Base-by-base conservation (phyloP, 352 stramenopile genomes). In the Phytophthora boehmeriae region DNA sequence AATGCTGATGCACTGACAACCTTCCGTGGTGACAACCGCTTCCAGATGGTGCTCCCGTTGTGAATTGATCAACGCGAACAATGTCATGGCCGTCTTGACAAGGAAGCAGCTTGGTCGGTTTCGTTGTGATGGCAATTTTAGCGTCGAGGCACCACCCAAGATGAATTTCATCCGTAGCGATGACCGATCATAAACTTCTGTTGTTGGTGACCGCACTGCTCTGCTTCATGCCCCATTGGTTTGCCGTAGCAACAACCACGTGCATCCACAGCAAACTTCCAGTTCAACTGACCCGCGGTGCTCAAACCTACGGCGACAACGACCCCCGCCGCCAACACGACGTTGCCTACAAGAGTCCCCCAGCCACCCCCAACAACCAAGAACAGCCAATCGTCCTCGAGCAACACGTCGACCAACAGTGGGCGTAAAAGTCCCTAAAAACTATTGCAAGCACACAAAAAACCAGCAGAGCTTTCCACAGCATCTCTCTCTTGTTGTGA, bases 201-300 rank as follows among this genome's bases (percentile, higher is more conserved):
- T 17, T 50, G 17, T 17, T 4, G 45, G 16, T 42, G 23, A 16
- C 17, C 13, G 19, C 9, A 10, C n/a, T 51, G 44, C 14, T 20
- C 22, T 51, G 25, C 30, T 19, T 64, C 9, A 5, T n/a, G 23
- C 45, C 55, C 10, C 34, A 10, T 43, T 55, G 25, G 35, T 10
- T 36, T 25, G 13, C n/a, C 1, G 17, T 32, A 5, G 32, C n/a
- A 1, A 43, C 25, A 17, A 44, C 23, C 25, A 59, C 65, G 4
- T 66, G 59, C 35, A 36, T 62, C 22, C 53, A 73, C 54, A 48
- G 69, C 23, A 46, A 64, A 17, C 49, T 73, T 38, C 53, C 54
- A 1, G 10, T 43, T 35, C 59, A 39, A 13, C 36, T 68, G 9
- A 25, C 62, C 11, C 69, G 53, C 42, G 60, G 48, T 48, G 44